A percentile compares a stretch with the other conserved stretches of the same genome.
phyloP scores from a whole-genome alignment of 73 alveolate genomes.

The Paramecium bursaria region DNA sequence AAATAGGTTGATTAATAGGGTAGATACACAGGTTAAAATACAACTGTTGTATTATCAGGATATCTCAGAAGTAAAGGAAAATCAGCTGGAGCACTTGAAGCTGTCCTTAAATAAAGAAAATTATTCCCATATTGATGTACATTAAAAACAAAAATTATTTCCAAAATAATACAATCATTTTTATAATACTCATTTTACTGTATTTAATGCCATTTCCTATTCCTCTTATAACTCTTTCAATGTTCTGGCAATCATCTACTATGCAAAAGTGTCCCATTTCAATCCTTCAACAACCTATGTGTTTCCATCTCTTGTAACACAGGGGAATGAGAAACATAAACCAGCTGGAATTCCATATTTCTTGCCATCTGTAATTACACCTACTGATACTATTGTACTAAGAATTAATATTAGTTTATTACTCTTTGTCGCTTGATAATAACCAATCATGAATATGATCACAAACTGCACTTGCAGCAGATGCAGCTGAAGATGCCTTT shows the following conservation, averaged over 20 bases:
- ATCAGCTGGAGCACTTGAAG: constrained; percentile 33
- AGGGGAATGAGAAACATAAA: constrained; percentile 82
- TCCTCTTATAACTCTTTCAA: constrained; percentile 64
- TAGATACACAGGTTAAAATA: not conserved
- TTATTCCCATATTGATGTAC: constrained; percentile 13
- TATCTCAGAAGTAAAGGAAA: constrained; percentile 56
- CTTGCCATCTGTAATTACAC: constrained; percentile 84
- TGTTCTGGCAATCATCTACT: constrained; percentile 51
- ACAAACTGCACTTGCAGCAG: constrained; percentile 85
- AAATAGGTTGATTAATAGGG: constrained; percentile 54
- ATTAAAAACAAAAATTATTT: not conserved
- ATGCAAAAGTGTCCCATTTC: constrained; percentile 67
- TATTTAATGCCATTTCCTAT: constrained; percentile 34
- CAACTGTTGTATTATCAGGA: constrained; percentile 47
- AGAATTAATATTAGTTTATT: constrained; percentile 84
- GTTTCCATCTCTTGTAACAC: constrained; percentile 75
- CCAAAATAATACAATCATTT: not conserved
- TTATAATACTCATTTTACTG: too few relatives aligned
- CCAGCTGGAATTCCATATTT: constrained; percentile 74
- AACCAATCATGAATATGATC: constrained; percentile 77
- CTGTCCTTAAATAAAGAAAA: constrained; percentile 15
- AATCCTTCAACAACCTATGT: constrained; percentile 79
- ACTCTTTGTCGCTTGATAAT: constrained; percentile 91
- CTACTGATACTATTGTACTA: constrained; percentile 91
- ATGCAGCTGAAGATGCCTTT: constrained; percentile 91